Evolutionary conservation across 805 yeast species (phyloP).

Genomic region (Yarrowia sp.): DNA sequence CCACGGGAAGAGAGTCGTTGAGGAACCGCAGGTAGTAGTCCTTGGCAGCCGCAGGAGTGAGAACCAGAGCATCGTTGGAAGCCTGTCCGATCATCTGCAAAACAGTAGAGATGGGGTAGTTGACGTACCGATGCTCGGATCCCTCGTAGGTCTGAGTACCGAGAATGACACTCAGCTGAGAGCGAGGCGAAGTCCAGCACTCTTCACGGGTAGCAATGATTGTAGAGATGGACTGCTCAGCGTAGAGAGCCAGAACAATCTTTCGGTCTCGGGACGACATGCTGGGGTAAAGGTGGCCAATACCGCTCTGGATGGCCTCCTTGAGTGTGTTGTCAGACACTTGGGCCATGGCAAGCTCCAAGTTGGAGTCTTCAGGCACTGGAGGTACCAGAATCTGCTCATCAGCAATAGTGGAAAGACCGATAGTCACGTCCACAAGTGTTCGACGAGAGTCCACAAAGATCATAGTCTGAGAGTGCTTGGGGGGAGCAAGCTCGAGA

Average conservation of each 20-base stretch:
- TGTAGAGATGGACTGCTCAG: conserved; percentile 59
- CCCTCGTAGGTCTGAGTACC: conserved; percentile 80
- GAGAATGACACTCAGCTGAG: conserved; percentile 64
- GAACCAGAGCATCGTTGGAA: conserved; percentile 56
- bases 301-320: conserved; percentile 60
- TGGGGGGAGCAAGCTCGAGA: conserved; percentile 46
- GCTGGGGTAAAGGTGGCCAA: conserved; percentile 66
- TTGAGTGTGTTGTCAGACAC: conserved; percentile 58
- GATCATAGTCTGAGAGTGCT: conserved; percentile 51
- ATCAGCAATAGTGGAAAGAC: conserved; percentile 54
- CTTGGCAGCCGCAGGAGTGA: conserved; percentile 62
- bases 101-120: conserved; percentile 67
- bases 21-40: conserved; percentile 76
- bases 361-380: conserved; percentile 51
- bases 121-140: conserved; percentile 70
- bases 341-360: conserved; percentile 54
- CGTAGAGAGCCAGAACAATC: conserved; percentile 62
- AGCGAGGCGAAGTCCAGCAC: conserved; percentile 57
- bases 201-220: conserved; percentile 70
- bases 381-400: conserved; percentile 49
- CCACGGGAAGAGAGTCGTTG: conserved; percentile 79
- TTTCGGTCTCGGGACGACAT: conserved; percentile 64
- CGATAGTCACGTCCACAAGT: conserved; percentile 60
- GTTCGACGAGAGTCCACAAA: conserved; percentile 66
- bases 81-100: conserved; percentile 48